These are phyloP conservation scores for Yamadazyma songkhlaensis DNA, from an alignment of 1,139 yeast genomes.

Conservation along the genomic window DNA sequence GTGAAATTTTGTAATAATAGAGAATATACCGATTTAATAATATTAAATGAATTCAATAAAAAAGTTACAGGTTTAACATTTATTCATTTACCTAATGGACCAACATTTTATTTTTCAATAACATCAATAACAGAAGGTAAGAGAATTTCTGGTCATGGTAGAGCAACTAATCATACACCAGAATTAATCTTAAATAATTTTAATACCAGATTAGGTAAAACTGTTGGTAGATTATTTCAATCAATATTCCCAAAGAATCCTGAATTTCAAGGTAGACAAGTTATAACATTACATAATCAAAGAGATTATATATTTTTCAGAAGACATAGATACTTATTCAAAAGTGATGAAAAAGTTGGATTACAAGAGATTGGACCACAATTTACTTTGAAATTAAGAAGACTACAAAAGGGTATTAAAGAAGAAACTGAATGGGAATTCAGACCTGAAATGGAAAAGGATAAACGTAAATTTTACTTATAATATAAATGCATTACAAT, in stretches of 20 bases:
- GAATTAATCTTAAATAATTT: slow-evolving; percentile 90
- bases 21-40: slow-evolving; percentile 81
- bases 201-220: slow-evolving; percentile 85
- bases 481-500: slow-evolving; percentile 21
- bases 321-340: slow-evolving; percentile 88
- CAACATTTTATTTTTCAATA: slow-evolving; percentile 86
- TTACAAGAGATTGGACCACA: slow-evolving; percentile 96
- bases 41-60: slow-evolving; percentile 92
- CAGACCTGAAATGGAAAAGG: slow-evolving; percentile 93
- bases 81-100: slow-evolving; percentile 92
- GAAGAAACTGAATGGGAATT: slow-evolving; percentile 97
- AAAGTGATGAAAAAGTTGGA: slow-evolving; percentile 89
- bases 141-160: slow-evolving; percentile 81
- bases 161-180: slow-evolving; percentile 86
- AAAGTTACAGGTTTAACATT: slow-evolving; percentile 88
- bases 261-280: slow-evolving; percentile 93
- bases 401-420: slow-evolving; percentile 86
- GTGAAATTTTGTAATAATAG: slow-evolving; percentile 77
- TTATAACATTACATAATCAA: slow-evolving; percentile 91
- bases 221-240: slow-evolving; percentile 89
- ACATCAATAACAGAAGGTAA: slow-evolving; percentile 78
- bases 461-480: slow-evolving; percentile 86
- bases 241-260: slow-evolving; percentile 90
- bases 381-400: slow-evolving; percentile 81
- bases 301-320: slow-evolving; percentile 93